Evolutionary conservation across 345 rosid genomes (phyloP).

Genomic region (Adansonia digitata): DNA sequence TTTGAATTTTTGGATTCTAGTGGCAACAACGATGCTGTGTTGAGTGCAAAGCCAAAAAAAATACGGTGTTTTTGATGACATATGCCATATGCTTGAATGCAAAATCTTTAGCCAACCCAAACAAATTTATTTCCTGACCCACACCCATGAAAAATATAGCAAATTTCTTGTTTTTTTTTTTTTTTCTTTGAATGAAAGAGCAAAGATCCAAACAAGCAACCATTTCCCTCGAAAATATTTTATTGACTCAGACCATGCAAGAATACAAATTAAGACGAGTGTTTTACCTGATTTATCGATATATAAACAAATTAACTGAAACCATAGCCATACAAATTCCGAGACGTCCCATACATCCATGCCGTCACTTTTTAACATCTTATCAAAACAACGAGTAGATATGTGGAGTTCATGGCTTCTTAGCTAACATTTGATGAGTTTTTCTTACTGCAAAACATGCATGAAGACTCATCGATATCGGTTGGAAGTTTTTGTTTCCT

Average conservation of each 20-base stretch:
- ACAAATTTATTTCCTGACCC: constrained; percentile 4
- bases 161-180: no score
- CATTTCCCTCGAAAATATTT: background rate
- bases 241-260: background rate
- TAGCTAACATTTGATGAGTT: no score
- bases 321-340: background rate
- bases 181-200: background rate
- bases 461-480: background rate
- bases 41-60: background rate
- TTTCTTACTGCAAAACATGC: background rate
- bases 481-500: background rate
- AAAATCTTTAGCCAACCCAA: background rate
- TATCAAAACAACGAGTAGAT: background rate
- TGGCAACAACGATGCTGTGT: background rate
- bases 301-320: background rate
- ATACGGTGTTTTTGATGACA: background rate
- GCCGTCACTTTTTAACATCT: background rate
- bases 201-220: background rate
- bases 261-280: background rate
- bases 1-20: constrained; percentile 5
- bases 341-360: background rate
- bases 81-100: background rate
- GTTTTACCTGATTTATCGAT: background rate
- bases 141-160: constrained; percentile 6
- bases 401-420: background rate